Conservation (phyloP, 208 protist genomes). For the Acanthamoeba healyi region DNA sequence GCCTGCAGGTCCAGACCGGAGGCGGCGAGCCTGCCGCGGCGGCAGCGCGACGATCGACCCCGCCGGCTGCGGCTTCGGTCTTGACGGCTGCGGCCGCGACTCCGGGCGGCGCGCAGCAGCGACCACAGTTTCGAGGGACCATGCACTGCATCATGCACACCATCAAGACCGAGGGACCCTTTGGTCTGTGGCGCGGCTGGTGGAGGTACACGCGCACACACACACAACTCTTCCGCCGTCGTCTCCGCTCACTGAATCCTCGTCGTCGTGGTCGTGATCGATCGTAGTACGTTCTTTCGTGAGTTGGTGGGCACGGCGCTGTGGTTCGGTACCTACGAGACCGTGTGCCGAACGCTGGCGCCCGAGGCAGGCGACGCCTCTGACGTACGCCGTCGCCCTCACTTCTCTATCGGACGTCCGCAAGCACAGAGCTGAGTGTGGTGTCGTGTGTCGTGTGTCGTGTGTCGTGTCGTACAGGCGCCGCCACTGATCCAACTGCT, state of each 20-base stretch:
- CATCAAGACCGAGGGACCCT: constrained; percentile 9
- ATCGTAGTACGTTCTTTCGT: not conserved
- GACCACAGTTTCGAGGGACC: not conserved
- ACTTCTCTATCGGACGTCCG: no score
- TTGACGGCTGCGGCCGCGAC: not conserved
- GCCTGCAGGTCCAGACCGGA: not conserved
- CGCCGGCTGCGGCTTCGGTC: no score
- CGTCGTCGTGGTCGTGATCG: not conserved
- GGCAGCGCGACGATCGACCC: no score
- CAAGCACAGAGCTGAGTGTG: not conserved
- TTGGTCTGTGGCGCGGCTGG: constrained; percentile 1
- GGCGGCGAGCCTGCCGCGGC: no score
- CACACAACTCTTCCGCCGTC: no score
- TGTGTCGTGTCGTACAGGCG: not conserved
- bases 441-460: no score
- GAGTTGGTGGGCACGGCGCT: not conserved
- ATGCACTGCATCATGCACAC: constrained; percentile 36
- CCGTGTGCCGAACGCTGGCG: not conserved
- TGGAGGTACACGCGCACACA: not conserved
- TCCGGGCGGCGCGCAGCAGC: not conserved
- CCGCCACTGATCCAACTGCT: not conserved
- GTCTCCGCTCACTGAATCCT: not conserved
- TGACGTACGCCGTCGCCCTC: not conserved
- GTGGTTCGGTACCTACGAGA: constrained; percentile 15
- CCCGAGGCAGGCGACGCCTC: not conserved